Conservation (phyloP, 2,329 filamentous ascomycete genomes). For the Daldinia sp. region DNA sequence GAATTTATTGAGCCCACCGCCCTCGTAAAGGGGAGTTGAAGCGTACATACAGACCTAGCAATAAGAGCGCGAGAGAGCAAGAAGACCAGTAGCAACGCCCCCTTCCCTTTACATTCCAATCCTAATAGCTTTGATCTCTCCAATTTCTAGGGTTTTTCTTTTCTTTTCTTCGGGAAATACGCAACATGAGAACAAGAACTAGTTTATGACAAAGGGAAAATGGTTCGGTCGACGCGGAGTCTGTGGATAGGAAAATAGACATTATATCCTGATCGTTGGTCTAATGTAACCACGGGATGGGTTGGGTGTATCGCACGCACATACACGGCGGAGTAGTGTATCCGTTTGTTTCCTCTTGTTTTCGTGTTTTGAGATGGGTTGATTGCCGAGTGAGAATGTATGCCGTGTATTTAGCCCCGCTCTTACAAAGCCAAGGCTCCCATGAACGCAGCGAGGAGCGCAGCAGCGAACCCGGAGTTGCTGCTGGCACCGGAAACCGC, state of each 20-base stretch:
- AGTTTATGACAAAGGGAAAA: neutral
- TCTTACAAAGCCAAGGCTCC: constrained; percentile 20
- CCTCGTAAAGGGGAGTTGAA: neutral
- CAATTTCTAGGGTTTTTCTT: no score
- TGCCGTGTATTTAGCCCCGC: no score
- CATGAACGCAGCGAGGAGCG: constrained; percentile 23
- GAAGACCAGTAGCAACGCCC: neutral
- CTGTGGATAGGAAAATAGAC: neutral
- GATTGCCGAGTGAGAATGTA: no score
- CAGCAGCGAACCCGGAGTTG: constrained; percentile 8
- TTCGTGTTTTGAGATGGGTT: neutral
- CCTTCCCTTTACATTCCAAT: neutral
- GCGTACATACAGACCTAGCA: neutral
- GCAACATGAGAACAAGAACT: constrained; percentile 1
- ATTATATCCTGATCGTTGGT: neutral
- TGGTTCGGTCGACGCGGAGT: neutral
- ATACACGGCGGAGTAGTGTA: neutral
- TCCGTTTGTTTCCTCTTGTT: neutral
- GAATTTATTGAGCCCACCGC: neutral
- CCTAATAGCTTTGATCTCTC: no score
- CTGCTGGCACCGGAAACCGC: constrained; percentile 24
- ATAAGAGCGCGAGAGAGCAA: neutral
- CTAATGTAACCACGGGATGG: neutral
- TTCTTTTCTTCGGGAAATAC: neutral
- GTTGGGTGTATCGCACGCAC: neutral